Evolutionary conservation across 2,329 filamentous ascomycete species (phyloP).

Genomic region (Aureobasidium sp.): DNA sequence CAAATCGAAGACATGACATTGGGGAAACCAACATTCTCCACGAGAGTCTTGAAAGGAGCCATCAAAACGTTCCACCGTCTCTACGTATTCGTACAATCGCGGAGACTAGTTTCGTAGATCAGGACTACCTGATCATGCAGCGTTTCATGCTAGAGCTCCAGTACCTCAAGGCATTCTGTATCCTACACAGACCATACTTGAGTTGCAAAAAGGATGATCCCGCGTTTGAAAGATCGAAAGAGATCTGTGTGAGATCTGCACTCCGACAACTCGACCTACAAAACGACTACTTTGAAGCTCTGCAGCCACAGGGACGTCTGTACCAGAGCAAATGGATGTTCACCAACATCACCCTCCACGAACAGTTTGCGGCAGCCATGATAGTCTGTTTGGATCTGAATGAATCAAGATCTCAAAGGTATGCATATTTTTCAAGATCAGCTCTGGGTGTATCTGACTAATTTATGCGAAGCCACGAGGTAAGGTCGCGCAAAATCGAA

Average conservation of each 20-base stretch:
- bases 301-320: slow-evolving; percentile 30
- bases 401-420: neutral
- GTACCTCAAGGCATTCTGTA: slow-evolving; percentile 38
- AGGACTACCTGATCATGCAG: slow-evolving; percentile 37
- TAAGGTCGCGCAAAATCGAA: neutral
- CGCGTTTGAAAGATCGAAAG: slow-evolving; percentile 35
- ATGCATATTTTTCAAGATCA: neutral
- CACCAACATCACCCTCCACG: slow-evolving; percentile 30
- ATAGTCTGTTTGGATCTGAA: slow-evolving; percentile 33
- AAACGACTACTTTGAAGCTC: slow-evolving; percentile 37
- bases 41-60: neutral
- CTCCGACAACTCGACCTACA: slow-evolving; percentile 38
- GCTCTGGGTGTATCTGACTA: neutral
- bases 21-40: slow-evolving; percentile 16
- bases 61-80: slow-evolving; percentile 19
- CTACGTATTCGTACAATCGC: slow-evolving; percentile 22
- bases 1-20: neutral
- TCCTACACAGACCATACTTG: slow-evolving; percentile 43
- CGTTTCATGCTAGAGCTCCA: slow-evolving; percentile 40
- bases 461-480: neutral
- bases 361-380: slow-evolving; percentile 36
- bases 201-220: slow-evolving; percentile 26
- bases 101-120: slow-evolving; percentile 34
- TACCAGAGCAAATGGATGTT: slow-evolving; percentile 33
- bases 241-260: slow-evolving; percentile 37